phyloP scores from a whole-genome alignment of 177 flowering plant species.

The Tripterygium wilfordii region DNA sequence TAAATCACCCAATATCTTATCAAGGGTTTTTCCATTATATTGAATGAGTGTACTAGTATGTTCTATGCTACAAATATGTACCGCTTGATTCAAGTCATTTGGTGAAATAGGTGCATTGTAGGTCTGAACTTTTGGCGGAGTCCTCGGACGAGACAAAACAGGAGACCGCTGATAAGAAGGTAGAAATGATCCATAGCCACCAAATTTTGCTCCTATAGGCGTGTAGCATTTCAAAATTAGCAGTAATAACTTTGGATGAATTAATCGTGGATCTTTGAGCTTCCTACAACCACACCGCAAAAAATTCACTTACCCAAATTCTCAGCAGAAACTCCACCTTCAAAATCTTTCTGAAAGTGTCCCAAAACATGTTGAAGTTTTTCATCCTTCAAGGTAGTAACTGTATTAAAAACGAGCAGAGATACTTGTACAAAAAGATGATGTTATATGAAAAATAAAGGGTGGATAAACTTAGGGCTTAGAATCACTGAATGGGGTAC shows the following conservation, averaged over 20 bases:
- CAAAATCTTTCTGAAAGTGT: constrained; percentile 86
- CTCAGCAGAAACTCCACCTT: constrained; percentile 79
- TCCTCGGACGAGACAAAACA: constrained; percentile 46
- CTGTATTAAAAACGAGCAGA: background rate
- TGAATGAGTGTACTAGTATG: background rate
- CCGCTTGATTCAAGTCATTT: constrained; percentile 25
- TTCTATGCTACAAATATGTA: background rate
- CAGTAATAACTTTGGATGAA: constrained; percentile 4
- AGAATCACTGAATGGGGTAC: no score
- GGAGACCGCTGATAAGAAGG: constrained; percentile 78
- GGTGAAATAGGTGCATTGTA: constrained; percentile 35
- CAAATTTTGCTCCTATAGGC: constrained; percentile 76
- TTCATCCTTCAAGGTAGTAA: background rate
- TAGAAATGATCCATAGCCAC: constrained; percentile 95
- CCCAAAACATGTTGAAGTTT: constrained; percentile 76
- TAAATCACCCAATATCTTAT: constrained; percentile 2
- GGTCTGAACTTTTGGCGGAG: constrained; percentile 40
- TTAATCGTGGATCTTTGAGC: constrained; percentile 1
- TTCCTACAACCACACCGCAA: constrained; percentile 1
- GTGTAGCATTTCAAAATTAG: constrained; percentile 9
- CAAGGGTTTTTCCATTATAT: background rate
- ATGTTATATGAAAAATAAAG: no score
- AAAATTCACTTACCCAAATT: constrained; percentile 87
- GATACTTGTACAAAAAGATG: background rate
- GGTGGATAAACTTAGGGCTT: no score